Evolutionary conservation across 2,329 filamentous ascomycete species (phyloP), one percentile per base, ranked within the genome.

Genomic region (Orbilia oligospora): DNA sequence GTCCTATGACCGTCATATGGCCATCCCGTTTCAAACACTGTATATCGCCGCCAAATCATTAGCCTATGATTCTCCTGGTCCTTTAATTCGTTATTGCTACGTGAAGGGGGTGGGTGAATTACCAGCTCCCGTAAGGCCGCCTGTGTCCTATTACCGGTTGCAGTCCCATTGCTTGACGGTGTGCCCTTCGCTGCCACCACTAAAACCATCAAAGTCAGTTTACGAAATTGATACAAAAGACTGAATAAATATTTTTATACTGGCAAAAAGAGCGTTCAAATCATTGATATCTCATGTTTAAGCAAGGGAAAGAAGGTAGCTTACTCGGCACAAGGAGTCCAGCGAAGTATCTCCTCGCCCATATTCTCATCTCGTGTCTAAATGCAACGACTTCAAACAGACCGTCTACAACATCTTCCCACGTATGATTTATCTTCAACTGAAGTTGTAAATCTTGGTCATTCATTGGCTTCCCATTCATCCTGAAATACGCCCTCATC

Each of bases 1-100:
- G 67, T 0, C 67, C 73, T 5, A 77, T 56, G 12, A 77, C 73
- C 6, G 73, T 77, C 73, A 77, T 77, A 64, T 77, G 73, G 51
- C 73, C 73, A 24, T 77, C 67, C 44, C 73, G 38, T 33, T 68
- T 77, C 18, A 77, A 18, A 20, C 72, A 77, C 72, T 77, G 10
- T 9, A 16, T 1, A 36, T 14, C 24, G 5, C 20, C 20, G 18
- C 20, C 5, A 49, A 20, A 49, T 9, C 12, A 41, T 51, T 5
- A 51, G 8, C 20, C 18, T 14, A 24, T 5, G 12, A 24, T 16
- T 27, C 20, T 24, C 24, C 18, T 14, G 14, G 5, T 20, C 1
- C 5, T 3, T 27, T 14, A 2, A 14, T 24, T 51, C 4, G 1
- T 51, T 51, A 14, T 51, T 41, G 5, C 3, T 44, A n/a, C 22